Evolutionary conservation across 331 rosid genomes (phyloP), one percentile per base, ranked within the genome.

Genomic region (Rosa hybrid): DNA sequence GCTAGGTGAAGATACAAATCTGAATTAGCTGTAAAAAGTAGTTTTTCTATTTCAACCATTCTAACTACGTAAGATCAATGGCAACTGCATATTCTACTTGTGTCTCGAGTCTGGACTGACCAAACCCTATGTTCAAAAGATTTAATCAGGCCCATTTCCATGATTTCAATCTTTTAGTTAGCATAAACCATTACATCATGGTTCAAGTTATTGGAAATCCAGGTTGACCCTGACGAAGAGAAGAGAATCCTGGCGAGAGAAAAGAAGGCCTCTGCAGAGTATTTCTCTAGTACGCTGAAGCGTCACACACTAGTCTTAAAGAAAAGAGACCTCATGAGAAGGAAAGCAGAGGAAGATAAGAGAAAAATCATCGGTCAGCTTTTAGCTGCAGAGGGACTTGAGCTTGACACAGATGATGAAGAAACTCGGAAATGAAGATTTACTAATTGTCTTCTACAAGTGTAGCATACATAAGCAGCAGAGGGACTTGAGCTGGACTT

Each of bases 401-500:
- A 94, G 86, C 97, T 94, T 30, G 97, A 90, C 59, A 49, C 98
- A 27, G 94, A 92, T 20, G 91, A 87, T 18, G 97, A 90, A 44
- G 90, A 87, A 23, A 78, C 77, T 20, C 83, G 51, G 59, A 86
- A 85, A 71, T 67, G 83, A 42, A 63, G 38, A 76, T 44, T 60
- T 45, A 18, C 45, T 5, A 45, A 42, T 62, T 16, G 25, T 34
- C 79, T 14, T 46, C 44, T 1, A 16, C 46, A 34, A 4, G 9
- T 25, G 57, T 76, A 76, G 17, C 48, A 57, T 41, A n/a, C 57
- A 23, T 88, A 92, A 80, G 98, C 92, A 7, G 90, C 88, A 27
- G 98, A 94, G 79, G 98, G 95, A 64, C 97, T 94, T 57, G 98
- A 92, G 86, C 96, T 89, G 23, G 97, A 91, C 59, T 45, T 95